Evolutionary conservation across 306 rosid genomes (phyloP).

Genomic region (Medicago arabica): DNA sequence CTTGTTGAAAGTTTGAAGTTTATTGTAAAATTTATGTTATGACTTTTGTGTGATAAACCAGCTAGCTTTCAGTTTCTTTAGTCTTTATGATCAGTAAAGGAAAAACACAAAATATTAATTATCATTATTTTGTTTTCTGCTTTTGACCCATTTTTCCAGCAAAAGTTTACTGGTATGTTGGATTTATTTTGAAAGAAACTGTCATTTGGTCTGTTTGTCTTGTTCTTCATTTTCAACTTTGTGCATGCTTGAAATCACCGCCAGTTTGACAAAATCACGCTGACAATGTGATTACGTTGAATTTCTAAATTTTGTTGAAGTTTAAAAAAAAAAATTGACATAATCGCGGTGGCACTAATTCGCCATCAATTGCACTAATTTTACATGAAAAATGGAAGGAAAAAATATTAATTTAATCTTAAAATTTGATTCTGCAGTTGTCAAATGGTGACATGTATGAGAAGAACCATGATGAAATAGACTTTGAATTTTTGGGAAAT

Average conservation of each 20-base stretch:
- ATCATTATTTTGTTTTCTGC: not conserved
- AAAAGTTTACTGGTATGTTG: conserved; percentile 19
- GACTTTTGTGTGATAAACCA: not conserved
- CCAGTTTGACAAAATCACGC: not conserved
- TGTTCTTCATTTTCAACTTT: conserved; percentile 3
- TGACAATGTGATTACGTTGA: not conserved
- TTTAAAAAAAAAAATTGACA: not conserved
- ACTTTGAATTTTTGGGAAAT: conserved; percentile 94
- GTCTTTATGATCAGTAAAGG: conserved; percentile 4
- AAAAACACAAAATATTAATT: conserved; percentile 4
- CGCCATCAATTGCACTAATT: not conserved
- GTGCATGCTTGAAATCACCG: not conserved
- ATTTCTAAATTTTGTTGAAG: too few species aligned
- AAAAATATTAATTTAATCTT: not conserved
- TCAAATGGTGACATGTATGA: conserved; percentile 87
- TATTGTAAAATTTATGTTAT: not conserved
- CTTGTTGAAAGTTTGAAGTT: not conserved
- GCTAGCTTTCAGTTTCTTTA: conserved; percentile 34
- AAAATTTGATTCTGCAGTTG: conserved; percentile 60
- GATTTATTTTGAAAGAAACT: conserved; percentile 1
- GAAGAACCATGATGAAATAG: conserved; percentile 93
- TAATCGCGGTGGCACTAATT: not conserved
- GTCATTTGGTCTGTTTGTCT: conserved; percentile 25
- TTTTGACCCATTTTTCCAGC: conserved; percentile 2
- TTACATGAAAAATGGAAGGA: not conserved